Evolutionary conservation across 1,139 yeast species (phyloP), one percentile per base, ranked within the genome.

Genomic region (Saccharomycopsis hybrid): DNA sequence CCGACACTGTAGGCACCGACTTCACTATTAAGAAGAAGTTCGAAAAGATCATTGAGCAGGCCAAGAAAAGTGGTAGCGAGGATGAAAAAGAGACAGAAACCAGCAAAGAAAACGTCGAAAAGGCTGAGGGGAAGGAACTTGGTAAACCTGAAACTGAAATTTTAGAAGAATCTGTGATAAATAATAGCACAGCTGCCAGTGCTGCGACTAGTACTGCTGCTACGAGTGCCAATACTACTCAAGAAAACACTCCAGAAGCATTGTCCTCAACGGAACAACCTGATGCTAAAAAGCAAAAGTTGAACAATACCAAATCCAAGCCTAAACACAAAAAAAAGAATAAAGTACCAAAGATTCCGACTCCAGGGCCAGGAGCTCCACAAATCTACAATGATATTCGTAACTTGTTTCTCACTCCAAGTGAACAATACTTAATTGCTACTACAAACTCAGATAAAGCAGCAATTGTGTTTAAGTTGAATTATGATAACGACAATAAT

Each of bases 381-480:
- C 77, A 77, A 45, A 70, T 78, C 28, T 78, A 73, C 64, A 81
- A 82, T 56, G 78, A 80, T 57, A 77, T 90, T 48, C 76, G 94
- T 62, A 75, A 80, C 27, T 65, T 88, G 57, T 65, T 67, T 3
- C 62, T 87, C 41, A 69, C 83, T 13, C 63, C 69, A 29, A 73
- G 79, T 60, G 87, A 77, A 32, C 64, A 70, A 45, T 71, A 72
- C 58, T 64, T 90, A 41, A 70, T 86, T 32, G 85, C 81, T 1
- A 80, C 87, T 39, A 82, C 95, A 2, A 96, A 87, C 61, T 84
- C 84, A 55, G 94, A 86, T 61, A 90, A 90, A 65, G 80, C 95
- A 2, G 82, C 82, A 11, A 72, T 82, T n/a, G 73, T 87, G 7
- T 81, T 86, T 55, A 60, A 67, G 42, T 58, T 82, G 28, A 70